Base-by-base conservation (phyloP, 768 basidiomycete genomes). In the Lepiota venenata region DNA sequence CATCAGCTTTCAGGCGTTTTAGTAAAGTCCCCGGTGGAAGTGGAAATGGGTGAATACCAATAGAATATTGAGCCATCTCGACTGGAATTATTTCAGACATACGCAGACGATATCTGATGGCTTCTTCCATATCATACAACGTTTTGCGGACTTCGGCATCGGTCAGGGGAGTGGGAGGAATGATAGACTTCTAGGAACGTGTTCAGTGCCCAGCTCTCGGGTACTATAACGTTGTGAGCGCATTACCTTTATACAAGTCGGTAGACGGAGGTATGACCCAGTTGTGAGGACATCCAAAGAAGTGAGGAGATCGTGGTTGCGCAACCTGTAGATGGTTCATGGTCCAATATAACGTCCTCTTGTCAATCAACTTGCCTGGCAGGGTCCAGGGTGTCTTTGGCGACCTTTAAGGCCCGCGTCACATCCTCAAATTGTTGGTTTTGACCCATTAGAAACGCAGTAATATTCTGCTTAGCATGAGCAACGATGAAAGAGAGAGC, bases 291-390 rank as follows among this genome's bases (percentile, higher is more conserved):
- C 89, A 60, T 94, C 89, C 36, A 98, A 72, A 20, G 95, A 95
- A 0, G 93, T 96, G 3, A 94, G 78, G 20, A 98, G 74, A 69
- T 98, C 96, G 57, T 95, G 93, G 70, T 98, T 98, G 53, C 95
- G 86, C 16, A 93, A 80, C 64, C 95, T 93, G 62, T 4, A 18
- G 8, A 59, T 18, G 27, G 37, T 47, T 48, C 40, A 43, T 16
- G 45, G 22, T 16, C 20, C n/a, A 5, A 22, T 27, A 25, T 21
- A 11, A 20, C 47, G 37, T 15, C 4, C 20, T 12, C 20, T 48
- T 40, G 36, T 8, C 25, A 22, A 54, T 21, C n/a, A 18, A 65
- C 77, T 58, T 54, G 89, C 93, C 93, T 83, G 36, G 93, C 88
- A 37, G 85, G 79, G 61, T 89, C 86, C 46, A 98, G 72, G 40